Base-by-base conservation (phyloP, 495 filamentous ascomycete species). In the Tuber aestivum region DNA sequence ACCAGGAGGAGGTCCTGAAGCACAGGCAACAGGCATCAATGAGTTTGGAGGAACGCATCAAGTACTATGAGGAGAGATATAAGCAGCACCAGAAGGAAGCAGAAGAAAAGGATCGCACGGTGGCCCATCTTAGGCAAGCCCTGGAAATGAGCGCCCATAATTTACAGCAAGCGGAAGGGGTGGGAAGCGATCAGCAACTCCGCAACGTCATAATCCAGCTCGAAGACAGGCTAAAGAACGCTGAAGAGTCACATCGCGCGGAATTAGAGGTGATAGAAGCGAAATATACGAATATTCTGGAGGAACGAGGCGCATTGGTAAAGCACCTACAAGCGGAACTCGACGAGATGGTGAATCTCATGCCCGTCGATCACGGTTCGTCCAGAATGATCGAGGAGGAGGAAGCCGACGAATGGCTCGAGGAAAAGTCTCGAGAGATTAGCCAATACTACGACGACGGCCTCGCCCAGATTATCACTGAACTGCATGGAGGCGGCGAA, bases 291-390 rank as follows among this genome's bases (percentile, higher is more conserved):
- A 75, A 77, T 56, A 48, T 82, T 3, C 76, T 82, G 18, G 75
- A 76, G n/a, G 80, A 82, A 42, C 75, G 76, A 32, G 77, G 77
- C 32, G 81, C 76, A 38, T 70, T 80, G 27, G 76, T 82, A 41
- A 70, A 76, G 6, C 81, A 82, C 70, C 75, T 82, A n/a, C 81
- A 82, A 56, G 81, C 72, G 2, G 81, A 82, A 56, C 75, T 82
- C 10, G 81, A 82, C 38, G 81, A 82, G 71, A 78, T 80, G 72
- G 81, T 78, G 68, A 82, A 82, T 72, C 73, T 77, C 21, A 82
- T 82, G 80, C 81, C 81, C 1, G 81, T 82, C 37, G 81, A 82
- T n/a, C 77, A 81, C 21, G 78, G 78, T 23, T 80, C 73, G 8
- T 79, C 78, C 40, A 72, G 77, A n/a, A 75, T 79, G 73, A 82